phyloP scores from a whole-genome alignment of 2,329 filamentous ascomycete species.

The Pseudogymnoascus sp. region DNA sequence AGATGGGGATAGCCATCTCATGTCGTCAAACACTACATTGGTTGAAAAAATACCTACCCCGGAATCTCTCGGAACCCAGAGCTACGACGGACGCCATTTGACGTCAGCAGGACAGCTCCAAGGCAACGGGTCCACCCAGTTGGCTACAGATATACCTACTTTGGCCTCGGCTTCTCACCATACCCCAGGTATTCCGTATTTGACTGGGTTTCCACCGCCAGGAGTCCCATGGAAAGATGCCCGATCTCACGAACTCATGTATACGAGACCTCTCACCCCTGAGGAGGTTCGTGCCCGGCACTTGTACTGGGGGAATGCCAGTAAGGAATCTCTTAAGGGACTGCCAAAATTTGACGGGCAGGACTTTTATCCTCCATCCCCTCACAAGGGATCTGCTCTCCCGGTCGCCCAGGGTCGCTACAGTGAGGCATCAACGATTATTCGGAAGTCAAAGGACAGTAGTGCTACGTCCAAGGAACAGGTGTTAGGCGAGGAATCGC shows the following conservation, averaged over 20 bases:
- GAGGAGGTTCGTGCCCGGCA: constrained; percentile 52
- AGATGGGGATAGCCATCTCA: neutral
- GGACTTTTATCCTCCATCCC: constrained; percentile 54
- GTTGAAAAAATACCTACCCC: neutral
- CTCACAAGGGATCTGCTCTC: constrained; percentile 32
- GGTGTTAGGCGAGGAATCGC: constrained; percentile 10
- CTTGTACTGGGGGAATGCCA: constrained; percentile 53
- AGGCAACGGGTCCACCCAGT: neutral
- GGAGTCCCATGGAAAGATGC: constrained; percentile 29
- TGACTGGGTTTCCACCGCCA: constrained; percentile 10
- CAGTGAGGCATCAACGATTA: constrained; percentile 8
- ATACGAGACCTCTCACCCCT: constrained; percentile 48
- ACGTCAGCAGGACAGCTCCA: neutral
- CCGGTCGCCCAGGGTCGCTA: constrained; percentile 5
- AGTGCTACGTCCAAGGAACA: constrained; percentile 9
- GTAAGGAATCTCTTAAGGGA: constrained; percentile 42
- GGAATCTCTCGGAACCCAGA: neutral
- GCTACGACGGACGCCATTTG: neutral
- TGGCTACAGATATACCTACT: neutral
- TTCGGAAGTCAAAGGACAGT: constrained; percentile 10
- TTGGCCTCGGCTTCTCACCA: neutral
- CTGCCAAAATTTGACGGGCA: constrained; percentile 59
- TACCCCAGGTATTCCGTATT: constrained; percentile 2
- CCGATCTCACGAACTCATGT: constrained; percentile 43
- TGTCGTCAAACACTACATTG: neutral